Conservation (phyloP, 495 filamentous ascomycete genomes). For the Penicillium crystallinum region DNA sequence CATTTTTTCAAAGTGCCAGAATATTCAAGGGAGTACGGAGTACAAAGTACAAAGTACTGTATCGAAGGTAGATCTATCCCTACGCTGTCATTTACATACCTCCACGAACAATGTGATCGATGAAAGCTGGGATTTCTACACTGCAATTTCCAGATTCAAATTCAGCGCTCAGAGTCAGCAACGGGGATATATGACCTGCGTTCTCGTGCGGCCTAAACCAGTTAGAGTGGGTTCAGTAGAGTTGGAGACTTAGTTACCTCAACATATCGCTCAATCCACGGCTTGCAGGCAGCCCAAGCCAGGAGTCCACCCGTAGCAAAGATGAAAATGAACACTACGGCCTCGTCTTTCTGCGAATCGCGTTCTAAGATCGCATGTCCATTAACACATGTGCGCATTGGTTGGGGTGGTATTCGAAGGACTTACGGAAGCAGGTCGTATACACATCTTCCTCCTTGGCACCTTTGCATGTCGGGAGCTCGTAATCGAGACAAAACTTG, state of each 20-base stretch:
- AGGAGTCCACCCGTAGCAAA: conserved; percentile 78
- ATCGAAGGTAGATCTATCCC: no score
- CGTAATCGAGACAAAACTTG: conserved; percentile 80
- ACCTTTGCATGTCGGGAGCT: conserved; percentile 78
- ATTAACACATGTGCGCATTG: conserved; percentile 6
- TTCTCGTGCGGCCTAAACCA: conserved; percentile 36
- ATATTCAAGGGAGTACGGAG: no score
- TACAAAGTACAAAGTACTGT: no score
- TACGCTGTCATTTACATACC: no score
- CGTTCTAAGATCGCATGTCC: conserved; percentile 50
- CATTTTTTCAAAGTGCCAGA: no score
- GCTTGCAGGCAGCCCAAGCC: conserved; percentile 68
- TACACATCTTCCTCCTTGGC: conserved; percentile 83
- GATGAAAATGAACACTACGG: conserved; percentile 91
- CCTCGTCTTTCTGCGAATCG: conserved; percentile 81
- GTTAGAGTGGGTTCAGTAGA: neutral
- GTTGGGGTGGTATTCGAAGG: neutral
- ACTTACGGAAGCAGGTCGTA: conserved; percentile 82
- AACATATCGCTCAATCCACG: conserved; percentile 56
- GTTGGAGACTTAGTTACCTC: conserved; percentile 32
- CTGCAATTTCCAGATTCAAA: no score
- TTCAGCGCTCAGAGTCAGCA: conserved; percentile 23
- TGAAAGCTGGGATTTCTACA: no score
- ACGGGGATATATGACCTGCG: conserved; percentile 43
- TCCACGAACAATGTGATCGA: no score